Percentiles rank a stretch among this genome's conserved stretches.
phyloP scores from a whole-genome alignment of 352 stramenopile genomes.

The Thraustotheca clavata region DNA sequence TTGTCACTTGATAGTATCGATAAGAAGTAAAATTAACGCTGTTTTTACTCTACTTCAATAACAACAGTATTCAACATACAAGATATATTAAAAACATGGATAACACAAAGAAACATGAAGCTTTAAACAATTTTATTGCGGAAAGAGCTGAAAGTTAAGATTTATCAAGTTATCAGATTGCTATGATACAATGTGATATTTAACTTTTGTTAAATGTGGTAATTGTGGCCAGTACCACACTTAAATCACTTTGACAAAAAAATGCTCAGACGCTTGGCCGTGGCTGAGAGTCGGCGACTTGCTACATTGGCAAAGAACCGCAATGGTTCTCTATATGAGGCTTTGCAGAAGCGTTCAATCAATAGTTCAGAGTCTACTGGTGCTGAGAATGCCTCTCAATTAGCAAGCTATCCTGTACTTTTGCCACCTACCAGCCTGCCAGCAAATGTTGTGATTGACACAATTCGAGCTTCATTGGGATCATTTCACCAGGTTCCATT shows the following conservation, averaged over 20 bases:
- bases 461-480: background rate
- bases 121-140: too few species aligned
- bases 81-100: too few species aligned
- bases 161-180: too few species aligned
- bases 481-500: background rate
- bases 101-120: too few species aligned
- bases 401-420: too few species aligned
- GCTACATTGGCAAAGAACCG: background rate
- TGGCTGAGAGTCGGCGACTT: background rate
- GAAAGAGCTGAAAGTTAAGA: too few species aligned
- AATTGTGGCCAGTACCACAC: background rate
- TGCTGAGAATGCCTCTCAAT: background rate
- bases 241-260: background rate
- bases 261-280: slow-evolving; percentile 6
- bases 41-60: too few species aligned
- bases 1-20: too few species aligned
- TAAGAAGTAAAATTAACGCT: too few species aligned
- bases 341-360: background rate
- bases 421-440: background rate
- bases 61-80: too few species aligned
- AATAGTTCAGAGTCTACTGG: background rate
- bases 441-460: background rate
- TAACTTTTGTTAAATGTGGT: background rate
- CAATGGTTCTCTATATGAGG: background rate
- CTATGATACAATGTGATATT: too few species aligned